These are phyloP conservation scores for Phytopythium sindhum DNA, from an alignment of 352 stramenopile species.

Conservation along the genomic window DNA sequence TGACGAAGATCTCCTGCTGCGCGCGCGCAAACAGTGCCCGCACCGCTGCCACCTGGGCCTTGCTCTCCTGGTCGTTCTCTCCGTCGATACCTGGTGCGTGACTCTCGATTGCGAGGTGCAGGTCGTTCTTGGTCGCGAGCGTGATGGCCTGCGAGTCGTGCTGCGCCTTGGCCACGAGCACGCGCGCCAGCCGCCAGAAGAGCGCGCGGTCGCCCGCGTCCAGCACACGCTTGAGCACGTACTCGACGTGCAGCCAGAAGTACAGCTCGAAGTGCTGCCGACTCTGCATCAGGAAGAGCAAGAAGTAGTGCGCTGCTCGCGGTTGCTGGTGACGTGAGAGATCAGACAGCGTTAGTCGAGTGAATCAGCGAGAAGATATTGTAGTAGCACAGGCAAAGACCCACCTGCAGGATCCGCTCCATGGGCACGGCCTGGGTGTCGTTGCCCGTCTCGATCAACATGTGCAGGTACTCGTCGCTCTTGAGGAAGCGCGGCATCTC, in stretches of 20 bases:
- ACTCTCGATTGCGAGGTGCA: slow-evolving; percentile 45
- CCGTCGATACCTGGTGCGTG: slow-evolving; percentile 41
- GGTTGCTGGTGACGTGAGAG: slow-evolving; percentile 32
- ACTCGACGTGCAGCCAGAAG: slow-evolving; percentile 87
- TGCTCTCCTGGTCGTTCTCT: slow-evolving; percentile 22
- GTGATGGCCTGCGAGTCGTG: slow-evolving; percentile 80
- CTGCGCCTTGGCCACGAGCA: slow-evolving; percentile 70
- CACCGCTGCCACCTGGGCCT: slow-evolving; percentile 25
- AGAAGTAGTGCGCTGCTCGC: slow-evolving; percentile 79
- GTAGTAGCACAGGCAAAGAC: slow-evolving; percentile 1
- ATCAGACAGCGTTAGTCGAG: neutral
- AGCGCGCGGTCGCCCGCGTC: slow-evolving; percentile 39
- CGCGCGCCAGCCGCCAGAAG: slow-evolving; percentile 67
- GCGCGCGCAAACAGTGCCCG: slow-evolving; percentile 56
- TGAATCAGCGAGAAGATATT: neutral
- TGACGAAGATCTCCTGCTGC: slow-evolving; percentile 81
- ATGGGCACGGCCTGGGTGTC: slow-evolving; percentile 73
- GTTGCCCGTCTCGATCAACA: slow-evolving; percentile 81
- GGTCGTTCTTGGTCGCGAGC: slow-evolving; percentile 65
- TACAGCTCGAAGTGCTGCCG: slow-evolving; percentile 86
- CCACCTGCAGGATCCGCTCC: slow-evolving; percentile 65
- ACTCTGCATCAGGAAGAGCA: slow-evolving; percentile 86
- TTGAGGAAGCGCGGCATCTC: slow-evolving; percentile 84
- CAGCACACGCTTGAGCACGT: slow-evolving; percentile 73
- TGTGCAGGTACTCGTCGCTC: slow-evolving; percentile 80